Evolutionary conservation across 345 rosid species (phyloP).

Genomic region (Syzygium jambos): DNA sequence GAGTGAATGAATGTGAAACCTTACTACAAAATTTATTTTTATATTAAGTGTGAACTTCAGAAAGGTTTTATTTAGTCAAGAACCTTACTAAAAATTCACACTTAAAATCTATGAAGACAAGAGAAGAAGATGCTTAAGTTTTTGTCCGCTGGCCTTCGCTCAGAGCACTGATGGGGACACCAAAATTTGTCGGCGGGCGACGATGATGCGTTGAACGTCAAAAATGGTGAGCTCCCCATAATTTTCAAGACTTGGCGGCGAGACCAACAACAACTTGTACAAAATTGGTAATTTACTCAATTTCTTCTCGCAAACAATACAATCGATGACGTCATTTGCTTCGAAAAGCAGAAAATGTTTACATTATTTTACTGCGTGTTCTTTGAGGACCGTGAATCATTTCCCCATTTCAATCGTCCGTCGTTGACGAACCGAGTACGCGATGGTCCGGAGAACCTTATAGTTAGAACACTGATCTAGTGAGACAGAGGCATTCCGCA

Average conservation of each 20-base stretch:
- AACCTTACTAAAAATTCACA: not conserved
- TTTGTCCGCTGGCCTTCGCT: no score
- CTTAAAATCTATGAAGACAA: not conserved
- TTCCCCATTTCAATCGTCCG: not conserved
- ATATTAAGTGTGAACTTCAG: not conserved
- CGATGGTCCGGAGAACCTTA: not conserved
- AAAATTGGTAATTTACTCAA: no score
- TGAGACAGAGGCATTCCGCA: not conserved
- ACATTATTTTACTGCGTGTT: not conserved
- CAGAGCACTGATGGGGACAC: not conserved
- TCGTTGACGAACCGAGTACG: not conserved
- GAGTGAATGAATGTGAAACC: not conserved
- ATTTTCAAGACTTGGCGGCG: not conserved
- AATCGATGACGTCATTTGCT: not conserved
- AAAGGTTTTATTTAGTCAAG: not conserved
- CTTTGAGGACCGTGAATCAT: not conserved
- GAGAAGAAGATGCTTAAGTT: not conserved
- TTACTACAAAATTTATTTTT: not conserved
- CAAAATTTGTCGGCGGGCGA: not conserved
- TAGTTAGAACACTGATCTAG: not conserved
- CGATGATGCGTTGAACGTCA: not conserved
- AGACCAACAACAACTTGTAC: not conserved
- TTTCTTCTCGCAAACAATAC: no score
- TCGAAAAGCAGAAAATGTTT: not conserved
- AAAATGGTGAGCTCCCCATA: not conserved